Conservation (phyloP, 139 green algal genomes). For the Tetraselmis striata region DNA sequence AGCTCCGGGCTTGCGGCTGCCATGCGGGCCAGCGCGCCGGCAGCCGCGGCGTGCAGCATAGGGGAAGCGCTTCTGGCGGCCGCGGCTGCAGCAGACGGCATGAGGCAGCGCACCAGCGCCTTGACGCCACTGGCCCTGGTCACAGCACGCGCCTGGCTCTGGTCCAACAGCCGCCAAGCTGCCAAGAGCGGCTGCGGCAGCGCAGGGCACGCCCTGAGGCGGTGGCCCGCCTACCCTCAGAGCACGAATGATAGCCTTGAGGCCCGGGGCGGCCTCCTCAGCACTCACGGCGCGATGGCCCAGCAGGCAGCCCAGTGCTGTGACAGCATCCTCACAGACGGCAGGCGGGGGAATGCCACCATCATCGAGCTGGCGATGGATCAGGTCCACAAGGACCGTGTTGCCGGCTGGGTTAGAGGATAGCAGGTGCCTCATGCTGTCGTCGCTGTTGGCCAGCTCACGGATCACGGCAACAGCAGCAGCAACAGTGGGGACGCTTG, state of each 20-base stretch:
- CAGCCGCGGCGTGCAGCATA: neutral
- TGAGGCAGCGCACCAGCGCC: neutral
- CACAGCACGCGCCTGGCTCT: neutral
- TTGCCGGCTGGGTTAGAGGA: neutral
- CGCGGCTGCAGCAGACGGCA: too few relatives aligned
- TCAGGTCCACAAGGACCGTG: neutral
- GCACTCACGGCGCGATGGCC: neutral
- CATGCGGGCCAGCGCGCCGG: neutral
- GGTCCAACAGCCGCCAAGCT: neutral
- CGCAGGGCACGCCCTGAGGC: neutral
- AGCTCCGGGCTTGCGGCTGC: neutral
- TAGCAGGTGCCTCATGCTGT: neutral
- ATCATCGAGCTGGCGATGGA: neutral
- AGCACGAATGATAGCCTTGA: neutral
- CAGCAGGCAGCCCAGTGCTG: neutral
- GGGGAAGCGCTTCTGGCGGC: neutral
- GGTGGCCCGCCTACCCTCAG: neutral
- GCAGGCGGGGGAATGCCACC: neutral
- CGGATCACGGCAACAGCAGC: neutral
- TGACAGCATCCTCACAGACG: neutral
- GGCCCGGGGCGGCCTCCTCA: neutral
- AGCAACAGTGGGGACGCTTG: neutral
- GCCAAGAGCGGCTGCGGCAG: neutral
- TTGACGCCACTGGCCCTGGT: neutral
- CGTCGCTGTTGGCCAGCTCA: neutral